Percentiles rank a stretch among this genome's conserved stretches.
These are phyloP conservation scores for Zychaea mexicana DNA, from an alignment of 371 early-diverging fungal species.

Conservation along the genomic window DNA sequence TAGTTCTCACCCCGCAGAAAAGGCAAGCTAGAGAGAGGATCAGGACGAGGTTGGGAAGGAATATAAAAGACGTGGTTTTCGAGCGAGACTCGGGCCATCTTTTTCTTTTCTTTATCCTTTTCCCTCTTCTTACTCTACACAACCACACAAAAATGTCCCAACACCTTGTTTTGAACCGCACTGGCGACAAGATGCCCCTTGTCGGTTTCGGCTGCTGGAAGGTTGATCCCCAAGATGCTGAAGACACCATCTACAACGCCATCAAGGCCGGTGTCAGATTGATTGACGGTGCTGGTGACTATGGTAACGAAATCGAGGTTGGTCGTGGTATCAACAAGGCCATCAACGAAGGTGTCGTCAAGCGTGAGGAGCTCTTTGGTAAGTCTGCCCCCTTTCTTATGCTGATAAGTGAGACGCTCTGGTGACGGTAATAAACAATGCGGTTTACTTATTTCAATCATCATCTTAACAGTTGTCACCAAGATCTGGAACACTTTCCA, in stretches of 20 bases:
- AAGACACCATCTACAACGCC: slow-evolving; percentile 51
- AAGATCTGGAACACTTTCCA: slow-evolving; percentile 74
- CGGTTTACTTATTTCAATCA: background rate
- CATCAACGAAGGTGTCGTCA: slow-evolving; percentile 58
- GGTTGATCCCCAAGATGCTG: slow-evolving; percentile 31
- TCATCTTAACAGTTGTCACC: slow-evolving; percentile 58
- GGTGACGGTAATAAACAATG: too few relatives aligned
- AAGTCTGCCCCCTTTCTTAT: slow-evolving; percentile 12
- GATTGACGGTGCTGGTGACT: slow-evolving; percentile 48
- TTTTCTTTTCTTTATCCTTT: background rate
- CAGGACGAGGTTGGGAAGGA: background rate
- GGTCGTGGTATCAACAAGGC: slow-evolving; percentile 60
- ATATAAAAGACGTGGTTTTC: background rate
- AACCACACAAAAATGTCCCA: slow-evolving; percentile 11
- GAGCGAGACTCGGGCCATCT: background rate
- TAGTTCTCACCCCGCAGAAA: too few relatives aligned
- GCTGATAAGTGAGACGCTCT: background rate
- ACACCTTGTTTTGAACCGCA: slow-evolving; percentile 32
- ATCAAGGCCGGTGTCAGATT: slow-evolving; percentile 51
- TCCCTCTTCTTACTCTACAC: background rate
- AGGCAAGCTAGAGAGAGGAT: too few relatives aligned
- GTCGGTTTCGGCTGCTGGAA: slow-evolving; percentile 52
- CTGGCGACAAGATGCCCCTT: slow-evolving; percentile 49
- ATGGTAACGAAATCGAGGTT: slow-evolving; percentile 72
- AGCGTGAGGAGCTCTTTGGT: slow-evolving; percentile 57